Evolutionary conservation across 2,329 filamentous ascomycete genomes (phyloP), one percentile per base, ranked within the genome.

Genomic region (Aspergillus sp.): DNA sequence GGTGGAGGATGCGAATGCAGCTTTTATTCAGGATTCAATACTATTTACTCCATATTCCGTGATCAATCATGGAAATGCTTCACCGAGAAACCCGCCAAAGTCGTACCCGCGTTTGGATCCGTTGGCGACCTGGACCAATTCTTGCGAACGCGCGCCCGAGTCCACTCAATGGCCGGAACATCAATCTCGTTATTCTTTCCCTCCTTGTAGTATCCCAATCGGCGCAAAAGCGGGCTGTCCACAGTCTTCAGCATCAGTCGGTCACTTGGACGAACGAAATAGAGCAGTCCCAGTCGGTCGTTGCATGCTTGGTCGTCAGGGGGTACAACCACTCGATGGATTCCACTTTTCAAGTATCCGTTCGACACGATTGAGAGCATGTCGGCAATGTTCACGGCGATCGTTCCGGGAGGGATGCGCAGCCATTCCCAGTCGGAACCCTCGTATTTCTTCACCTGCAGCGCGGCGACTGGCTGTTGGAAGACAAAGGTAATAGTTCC

Each of bases 401-500:
- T 66, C 5, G 67, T 73, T 0, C 69, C 75, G 1, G 72, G 65
- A 0, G 72, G 65, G 0, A 75, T 72, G 33, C 69, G 70, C 0
- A 75, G 71, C 58, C 69, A 78, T 38, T 73, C 75, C 76, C 76
- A 79, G 1, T 70, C 54, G 0, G 69, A 67, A 0, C 71, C 67
- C 1, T 70, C 66, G 1, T 65, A 58, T 5, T 66, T 68, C 25
- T 74, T 72, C 17, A 82, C 76, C 58, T 82, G 79, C 5, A 82
- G 65, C 0, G 72, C 78, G 0, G 78, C 76, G 0, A 82, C 73
- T 0, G 79, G 78, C 53, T 82, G 79, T 2, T 77, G 69, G 65
- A 82, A 81, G 0, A 82, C 67, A 3, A 82, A 63, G 0, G 79
- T 82, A 2, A 81, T 64, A 0, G 74, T 77, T 0, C 78, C 78